phyloP scores from a whole-genome alignment of 257 asterid species.

The Capsicum pubescens region DNA sequence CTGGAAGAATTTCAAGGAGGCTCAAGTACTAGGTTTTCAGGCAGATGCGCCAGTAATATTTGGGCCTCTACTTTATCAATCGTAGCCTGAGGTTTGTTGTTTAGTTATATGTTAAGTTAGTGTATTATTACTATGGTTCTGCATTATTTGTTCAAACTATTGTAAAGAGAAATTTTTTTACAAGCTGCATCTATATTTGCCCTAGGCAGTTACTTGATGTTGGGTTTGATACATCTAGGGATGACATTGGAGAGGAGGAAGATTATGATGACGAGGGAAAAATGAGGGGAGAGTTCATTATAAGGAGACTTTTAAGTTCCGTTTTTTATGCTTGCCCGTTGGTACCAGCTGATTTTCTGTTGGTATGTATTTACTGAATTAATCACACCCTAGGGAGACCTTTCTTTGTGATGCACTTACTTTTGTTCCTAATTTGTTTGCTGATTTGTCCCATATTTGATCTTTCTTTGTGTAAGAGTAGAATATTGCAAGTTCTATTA shows the following conservation, averaged over 20 bases:
- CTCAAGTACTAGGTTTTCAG: slow-evolving; percentile 79
- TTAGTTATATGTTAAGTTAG: background rate
- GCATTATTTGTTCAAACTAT: slow-evolving; percentile 4
- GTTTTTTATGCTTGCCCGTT: slow-evolving; percentile 94
- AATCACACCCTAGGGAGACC: too few species aligned
- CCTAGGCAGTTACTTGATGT: slow-evolving; percentile 82
- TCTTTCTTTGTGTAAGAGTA: background rate
- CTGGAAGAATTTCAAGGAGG: slow-evolving; percentile 94
- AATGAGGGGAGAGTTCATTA: slow-evolving; percentile 70
- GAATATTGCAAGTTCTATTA: slow-evolving; percentile 5
- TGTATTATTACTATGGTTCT: background rate
- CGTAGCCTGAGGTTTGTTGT: slow-evolving; percentile 91
- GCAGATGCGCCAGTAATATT: slow-evolving; percentile 85
- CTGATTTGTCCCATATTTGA: too few species aligned
- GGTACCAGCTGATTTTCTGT: slow-evolving; percentile 72
- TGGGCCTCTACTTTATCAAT: slow-evolving; percentile 81
- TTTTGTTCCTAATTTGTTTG: too few species aligned
- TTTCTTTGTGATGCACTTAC: too few species aligned
- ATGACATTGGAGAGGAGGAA: slow-evolving; percentile 68
- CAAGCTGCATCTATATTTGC: slow-evolving; percentile 96
- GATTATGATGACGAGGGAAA: slow-evolving; percentile 87
- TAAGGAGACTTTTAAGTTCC: slow-evolving; percentile 70
- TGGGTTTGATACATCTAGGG: slow-evolving; percentile 77
- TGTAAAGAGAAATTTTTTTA: slow-evolving; percentile 30
- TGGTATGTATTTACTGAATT: too few species aligned